Base-by-base conservation (phyloP, 768 basidiomycete species). In the Mycena albidolilacea region DNA sequence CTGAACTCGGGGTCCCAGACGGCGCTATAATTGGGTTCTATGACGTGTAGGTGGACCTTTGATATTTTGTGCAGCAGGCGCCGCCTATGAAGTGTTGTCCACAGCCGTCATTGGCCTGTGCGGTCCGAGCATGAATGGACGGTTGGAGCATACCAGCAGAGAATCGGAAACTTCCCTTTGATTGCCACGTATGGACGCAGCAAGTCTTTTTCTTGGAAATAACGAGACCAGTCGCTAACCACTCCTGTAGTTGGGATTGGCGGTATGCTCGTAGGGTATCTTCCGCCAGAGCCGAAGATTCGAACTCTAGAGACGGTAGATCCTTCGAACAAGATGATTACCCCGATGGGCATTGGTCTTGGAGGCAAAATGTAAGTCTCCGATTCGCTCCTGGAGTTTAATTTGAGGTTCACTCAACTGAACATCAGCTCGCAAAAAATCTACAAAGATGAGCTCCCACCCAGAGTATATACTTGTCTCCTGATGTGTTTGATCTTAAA, bases 351-450 rank as follows among this genome's bases (percentile, higher is more conserved):
- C 7, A 48, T 48, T 19, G 46, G 46, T 8, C 46, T 48, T 48
- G 46, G 46, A 48, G 46, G 46, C n/a, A 48, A 48, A 14, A 48
- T 48, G 46, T 19, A 48, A 48, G 46, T 48, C 14, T 19, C 41
- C n/a, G n/a, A n/a, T n/a, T n/a, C n/a, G n/a, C n/a, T 7, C 11
- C 11, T 41, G 11, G 7, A 6, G 41, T 7, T 41, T 41, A 41
- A 6, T 41, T 41, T 41, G 7, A 11, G 6, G 41, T 11, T 6
- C 41, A 41, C 41, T 41, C 11, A 41, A 6, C 6, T 6, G 7
- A 6, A 6, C 6, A 41, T 41, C 39, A 77, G 76, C 23, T 43
- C n/a, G 15, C 77, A 76, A 46, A 76, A 72, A 23, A 76, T 77
- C 14, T 77, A 76, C 43, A 41, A 52, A 4, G 77, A 77, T 60